phyloP scores from a whole-genome alignment of 768 basidiomycete genomes.

The Cystofilobasidium macerans region DNA sequence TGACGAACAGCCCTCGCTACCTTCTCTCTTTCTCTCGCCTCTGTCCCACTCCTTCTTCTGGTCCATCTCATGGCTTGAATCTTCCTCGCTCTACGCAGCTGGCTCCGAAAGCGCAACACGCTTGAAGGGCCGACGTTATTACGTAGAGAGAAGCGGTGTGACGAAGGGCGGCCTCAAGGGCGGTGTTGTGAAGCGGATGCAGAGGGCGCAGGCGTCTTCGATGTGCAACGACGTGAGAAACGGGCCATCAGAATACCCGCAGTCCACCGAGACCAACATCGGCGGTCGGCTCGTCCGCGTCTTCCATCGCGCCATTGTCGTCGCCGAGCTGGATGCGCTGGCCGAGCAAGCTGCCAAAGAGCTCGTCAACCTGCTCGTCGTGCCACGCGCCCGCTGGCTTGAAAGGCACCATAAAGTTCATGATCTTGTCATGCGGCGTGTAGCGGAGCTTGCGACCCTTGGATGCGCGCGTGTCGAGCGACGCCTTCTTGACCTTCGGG shows the following conservation, averaged over 20 bases:
- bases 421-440: constrained; percentile 88
- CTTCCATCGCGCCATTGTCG: constrained; percentile 28
- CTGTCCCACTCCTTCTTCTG: no score
- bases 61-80: no score
- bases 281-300: background rate
- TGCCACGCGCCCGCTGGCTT: constrained; percentile 60
- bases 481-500: constrained; percentile 46
- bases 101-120: no score
- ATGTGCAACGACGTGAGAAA: background rate
- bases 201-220: no score
- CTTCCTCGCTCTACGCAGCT: no score
- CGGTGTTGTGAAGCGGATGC: no score
- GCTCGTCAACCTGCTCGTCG: constrained; percentile 88
- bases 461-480: constrained; percentile 86
- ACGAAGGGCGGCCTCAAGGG: no score
- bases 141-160: no score
- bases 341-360: constrained; percentile 79
- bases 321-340: constrained; percentile 28
- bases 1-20: no score
- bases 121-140: no score
- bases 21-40: no score
- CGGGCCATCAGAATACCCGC: constrained; percentile 13
- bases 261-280: constrained; percentile 15
- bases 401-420: constrained; percentile 93
- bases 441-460: constrained; percentile 90